phyloP scores from a whole-genome alignment of 176 grass and related monocot species.

The Coix lacrymajobi region DNA sequence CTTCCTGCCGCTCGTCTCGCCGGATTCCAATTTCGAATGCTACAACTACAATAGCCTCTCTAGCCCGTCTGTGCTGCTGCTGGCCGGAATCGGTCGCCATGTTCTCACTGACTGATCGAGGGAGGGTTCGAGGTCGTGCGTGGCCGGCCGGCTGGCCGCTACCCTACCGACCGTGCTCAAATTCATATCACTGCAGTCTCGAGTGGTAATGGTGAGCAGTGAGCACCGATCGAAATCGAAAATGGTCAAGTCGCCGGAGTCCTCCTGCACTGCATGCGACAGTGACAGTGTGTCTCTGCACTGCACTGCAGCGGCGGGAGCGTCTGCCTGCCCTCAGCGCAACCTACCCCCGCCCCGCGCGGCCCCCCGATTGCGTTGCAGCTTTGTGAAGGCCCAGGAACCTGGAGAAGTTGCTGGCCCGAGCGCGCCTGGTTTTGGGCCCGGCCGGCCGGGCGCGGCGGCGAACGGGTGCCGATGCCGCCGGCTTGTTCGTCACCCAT shows the following conservation, averaged over 20 bases:
- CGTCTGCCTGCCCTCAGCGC: not conserved
- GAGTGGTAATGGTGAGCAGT: not conserved
- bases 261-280: not conserved
- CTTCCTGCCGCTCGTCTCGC: not conserved
- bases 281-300: not conserved
- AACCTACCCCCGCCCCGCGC: not conserved
- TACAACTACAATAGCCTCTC: not conserved
- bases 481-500: not conserved
- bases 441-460: not conserved
- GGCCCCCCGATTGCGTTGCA: not conserved
- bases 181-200: not conserved
- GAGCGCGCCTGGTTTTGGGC: not conserved
- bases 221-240: not conserved
- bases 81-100: not conserved
- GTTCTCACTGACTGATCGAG: not conserved
- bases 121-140: not conserved
- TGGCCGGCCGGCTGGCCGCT: not conserved
- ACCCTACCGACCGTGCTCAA: too few relatives aligned
- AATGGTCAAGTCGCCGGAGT: not conserved
- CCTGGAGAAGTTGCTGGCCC: not conserved
- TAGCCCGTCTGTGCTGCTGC: not conserved
- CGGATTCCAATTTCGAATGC: not conserved
- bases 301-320: not conserved
- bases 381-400: not conserved
- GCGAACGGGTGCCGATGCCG: not conserved